A percentile compares a stretch with the other conserved stretches of the same genome.
Conservation (phyloP, 306 rosid species). For the Quercus gilva region DNA sequence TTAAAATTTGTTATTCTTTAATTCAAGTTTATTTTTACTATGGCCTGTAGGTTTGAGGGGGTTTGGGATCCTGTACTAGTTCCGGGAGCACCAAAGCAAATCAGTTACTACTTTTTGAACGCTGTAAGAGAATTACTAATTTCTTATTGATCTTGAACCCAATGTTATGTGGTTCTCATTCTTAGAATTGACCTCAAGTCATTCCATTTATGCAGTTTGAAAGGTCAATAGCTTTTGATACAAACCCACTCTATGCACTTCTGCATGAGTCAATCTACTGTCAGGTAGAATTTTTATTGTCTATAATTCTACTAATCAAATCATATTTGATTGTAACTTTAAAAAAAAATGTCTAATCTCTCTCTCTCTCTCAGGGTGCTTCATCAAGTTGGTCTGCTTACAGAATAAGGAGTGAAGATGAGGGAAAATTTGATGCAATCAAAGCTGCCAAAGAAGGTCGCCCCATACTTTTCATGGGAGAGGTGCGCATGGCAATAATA, state of each 20-base stretch:
- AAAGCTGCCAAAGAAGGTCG: constrained; percentile 59
- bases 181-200: constrained; percentile 18
- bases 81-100: constrained; percentile 66
- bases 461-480: constrained; percentile 74
- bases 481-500: constrained; percentile 44
- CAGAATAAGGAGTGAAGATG: constrained; percentile 57
- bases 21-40: constrained; percentile 6
- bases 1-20: constrained; percentile 3
- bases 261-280: constrained; percentile 83
- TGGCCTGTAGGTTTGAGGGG: constrained; percentile 69
- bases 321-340: not conserved
- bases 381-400: constrained; percentile 74
- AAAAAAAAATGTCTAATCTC: not conserved
- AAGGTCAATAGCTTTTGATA: constrained; percentile 45
- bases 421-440: constrained; percentile 61
- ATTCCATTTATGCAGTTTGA: constrained; percentile 60
- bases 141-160: constrained; percentile 21
- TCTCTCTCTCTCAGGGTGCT: constrained; percentile 56
- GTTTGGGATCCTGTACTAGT: constrained; percentile 93
- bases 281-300: constrained; percentile 51
- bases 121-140: constrained; percentile 52
- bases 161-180: constrained; percentile 18
- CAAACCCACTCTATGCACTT: constrained; percentile 87
- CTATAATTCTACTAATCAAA: constrained; percentile 2
- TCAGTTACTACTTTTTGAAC: constrained; percentile 69